Conservation (phyloP, 129 eudicot species). For the Tagetes patula region DNA sequence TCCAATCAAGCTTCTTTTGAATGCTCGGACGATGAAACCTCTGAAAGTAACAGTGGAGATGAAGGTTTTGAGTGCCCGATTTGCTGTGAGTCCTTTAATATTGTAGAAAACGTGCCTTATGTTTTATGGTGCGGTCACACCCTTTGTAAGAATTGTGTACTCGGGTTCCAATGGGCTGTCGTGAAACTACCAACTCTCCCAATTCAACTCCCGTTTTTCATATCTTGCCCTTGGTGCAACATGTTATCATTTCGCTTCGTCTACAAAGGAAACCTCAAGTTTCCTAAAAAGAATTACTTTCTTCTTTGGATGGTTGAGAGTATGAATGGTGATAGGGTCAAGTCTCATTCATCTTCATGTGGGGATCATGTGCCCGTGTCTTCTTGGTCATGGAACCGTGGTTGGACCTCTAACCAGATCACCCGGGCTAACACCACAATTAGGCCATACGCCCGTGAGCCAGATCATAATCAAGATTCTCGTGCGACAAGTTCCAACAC, state of each 20-base stretch:
- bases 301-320: conserved; percentile 15
- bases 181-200: conserved; percentile 2
- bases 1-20: conserved; percentile 6
- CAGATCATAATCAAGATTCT: conserved; percentile 5
- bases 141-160: conserved; percentile 10
- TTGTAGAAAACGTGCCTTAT: background rate
- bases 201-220: conserved; percentile 8
- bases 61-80: conserved; percentile 6
- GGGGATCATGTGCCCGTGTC: background rate
- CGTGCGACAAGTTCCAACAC: background rate
- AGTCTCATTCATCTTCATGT: conserved; percentile 10
- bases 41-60: conserved; percentile 7
- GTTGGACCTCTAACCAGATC: background rate
- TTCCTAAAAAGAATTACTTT: conserved; percentile 7
- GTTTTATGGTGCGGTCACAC: conserved; percentile 11
- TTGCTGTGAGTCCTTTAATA: background rate
- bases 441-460: background rate
- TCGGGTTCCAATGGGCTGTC: conserved; percentile 11
- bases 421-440: background rate
- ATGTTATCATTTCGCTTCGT: conserved; percentile 7
- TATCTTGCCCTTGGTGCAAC: conserved; percentile 10
- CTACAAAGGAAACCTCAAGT: conserved; percentile 7
- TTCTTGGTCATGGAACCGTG: conserved; percentile 13
- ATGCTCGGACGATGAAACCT: conserved; percentile 9
- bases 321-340: conserved; percentile 8